These are phyloP conservation scores for Aspergillus sp. DNA, from an alignment of 2,329 filamentous ascomycete genomes.

Conservation along the genomic window DNA sequence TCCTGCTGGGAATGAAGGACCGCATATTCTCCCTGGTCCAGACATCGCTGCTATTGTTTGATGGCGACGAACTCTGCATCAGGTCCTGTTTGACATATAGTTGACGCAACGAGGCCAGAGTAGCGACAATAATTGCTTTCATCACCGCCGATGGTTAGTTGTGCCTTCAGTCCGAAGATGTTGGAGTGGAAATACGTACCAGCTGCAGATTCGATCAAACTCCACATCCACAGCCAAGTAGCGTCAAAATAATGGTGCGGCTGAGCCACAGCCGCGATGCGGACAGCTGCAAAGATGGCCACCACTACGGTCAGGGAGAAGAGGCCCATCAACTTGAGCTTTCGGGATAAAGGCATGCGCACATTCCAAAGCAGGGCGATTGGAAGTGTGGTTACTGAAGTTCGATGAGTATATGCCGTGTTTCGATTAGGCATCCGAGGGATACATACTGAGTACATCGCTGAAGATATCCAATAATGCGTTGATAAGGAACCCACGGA, in stretches of 20 bases:
- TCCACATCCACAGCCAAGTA: constrained; percentile 4
- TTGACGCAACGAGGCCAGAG: not conserved
- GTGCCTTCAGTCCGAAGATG: not conserved
- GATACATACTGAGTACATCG: not conserved
- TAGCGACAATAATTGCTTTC: not conserved
- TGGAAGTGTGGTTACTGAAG: not conserved
- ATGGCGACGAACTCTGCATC: not conserved
- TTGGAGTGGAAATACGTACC: not conserved
- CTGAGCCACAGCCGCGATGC: not conserved
- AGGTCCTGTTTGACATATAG: not conserved
- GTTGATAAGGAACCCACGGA: not conserved
- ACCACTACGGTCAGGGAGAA: not conserved
- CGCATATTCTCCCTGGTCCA: not conserved
- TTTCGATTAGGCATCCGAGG: not conserved
- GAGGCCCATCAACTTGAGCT: not conserved
- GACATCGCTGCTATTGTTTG: not conserved
- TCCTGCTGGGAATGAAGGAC: not conserved
- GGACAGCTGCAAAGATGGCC: not conserved
- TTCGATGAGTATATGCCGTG: not conserved
- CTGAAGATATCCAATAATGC: not conserved
- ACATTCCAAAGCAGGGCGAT: not conserved
- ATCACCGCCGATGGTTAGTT: not conserved
- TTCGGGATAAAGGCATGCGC: not conserved
- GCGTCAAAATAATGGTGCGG: not conserved
- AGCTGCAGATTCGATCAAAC: not conserved